Conservation (phyloP, 1,139 yeast species). For the Fermentozyma sake region DNA sequence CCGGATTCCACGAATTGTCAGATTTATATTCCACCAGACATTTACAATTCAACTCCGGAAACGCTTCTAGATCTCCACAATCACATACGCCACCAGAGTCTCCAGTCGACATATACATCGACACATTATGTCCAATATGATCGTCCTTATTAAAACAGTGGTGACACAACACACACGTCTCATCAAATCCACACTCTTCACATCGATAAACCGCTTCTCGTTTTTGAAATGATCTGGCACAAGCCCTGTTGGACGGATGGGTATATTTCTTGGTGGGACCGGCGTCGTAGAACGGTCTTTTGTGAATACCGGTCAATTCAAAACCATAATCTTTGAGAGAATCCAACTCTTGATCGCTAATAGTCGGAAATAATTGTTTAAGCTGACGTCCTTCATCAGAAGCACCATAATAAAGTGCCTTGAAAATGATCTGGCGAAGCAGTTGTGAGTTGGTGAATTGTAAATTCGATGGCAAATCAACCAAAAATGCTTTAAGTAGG, state of each 20-base stretch:
- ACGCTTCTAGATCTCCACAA: constrained; percentile 88
- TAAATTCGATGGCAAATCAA: constrained; percentile 22
- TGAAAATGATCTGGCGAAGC: constrained; percentile 17
- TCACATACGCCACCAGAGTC: constrained; percentile 69
- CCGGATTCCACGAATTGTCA: constrained; percentile 3
- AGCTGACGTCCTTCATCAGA: constrained; percentile 29
- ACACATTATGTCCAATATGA: constrained; percentile 61
- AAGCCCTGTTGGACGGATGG: constrained; percentile 49
- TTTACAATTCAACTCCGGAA: constrained; percentile 56
- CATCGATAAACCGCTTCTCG: constrained; percentile 71
- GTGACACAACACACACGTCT: constrained; percentile 69
- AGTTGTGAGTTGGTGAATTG: constrained; percentile 15
- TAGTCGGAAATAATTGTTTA: constrained; percentile 21
- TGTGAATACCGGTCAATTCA: constrained; percentile 1
- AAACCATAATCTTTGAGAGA: constrained; percentile 2
- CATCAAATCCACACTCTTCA: constrained; percentile 62
- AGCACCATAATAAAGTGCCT: constrained; percentile 28
- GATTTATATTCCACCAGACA: too few species aligned
- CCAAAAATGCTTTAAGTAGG: constrained; percentile 23
- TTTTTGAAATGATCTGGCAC: constrained; percentile 55
- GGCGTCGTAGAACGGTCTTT: constrained; percentile 1
- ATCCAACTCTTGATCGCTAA: constrained; percentile 1
- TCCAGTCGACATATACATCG: constrained; percentile 46
- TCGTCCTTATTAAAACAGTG: constrained; percentile 66
- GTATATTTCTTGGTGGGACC: constrained; percentile 6